These are phyloP conservation scores for Mucor irregularis DNA, from an alignment of 371 early-diverging fungal species.

Conservation along the genomic window DNA sequence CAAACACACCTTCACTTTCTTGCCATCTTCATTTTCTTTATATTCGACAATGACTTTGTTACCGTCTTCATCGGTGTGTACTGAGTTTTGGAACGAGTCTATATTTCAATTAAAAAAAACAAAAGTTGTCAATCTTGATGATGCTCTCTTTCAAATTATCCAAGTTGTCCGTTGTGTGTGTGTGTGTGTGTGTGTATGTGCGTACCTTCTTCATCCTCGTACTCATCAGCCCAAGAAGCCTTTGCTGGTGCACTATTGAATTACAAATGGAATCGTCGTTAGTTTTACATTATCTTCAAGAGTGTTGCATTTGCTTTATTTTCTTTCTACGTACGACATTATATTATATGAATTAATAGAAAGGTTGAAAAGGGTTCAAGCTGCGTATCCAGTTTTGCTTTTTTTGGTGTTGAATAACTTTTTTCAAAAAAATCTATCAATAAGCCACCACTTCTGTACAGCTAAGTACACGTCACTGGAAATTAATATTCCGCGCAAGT, in stretches of 20 bases:
- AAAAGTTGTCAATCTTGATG: not conserved
- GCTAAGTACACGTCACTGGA: too few relatives aligned
- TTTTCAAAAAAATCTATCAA: not conserved
- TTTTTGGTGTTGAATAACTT: too few relatives aligned
- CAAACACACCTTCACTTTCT: conserved; percentile 76
- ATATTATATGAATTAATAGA: conserved; percentile 1
- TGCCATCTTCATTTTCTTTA: conserved; percentile 84
- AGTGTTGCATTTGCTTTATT: not conserved
- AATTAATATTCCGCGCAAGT: too few relatives aligned
- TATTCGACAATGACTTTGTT: conserved; percentile 83
- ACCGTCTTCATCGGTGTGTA: conserved; percentile 78
- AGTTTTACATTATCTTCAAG: not conserved
- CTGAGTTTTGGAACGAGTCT: conserved; percentile 57
- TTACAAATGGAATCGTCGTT: not conserved
- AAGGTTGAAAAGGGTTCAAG: conserved; percentile 3
- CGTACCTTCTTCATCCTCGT: conserved; percentile 62
- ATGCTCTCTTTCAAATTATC: not conserved
- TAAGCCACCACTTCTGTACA: too few relatives aligned
- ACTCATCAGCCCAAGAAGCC: conserved; percentile 73
- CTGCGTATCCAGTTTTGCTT: not conserved
- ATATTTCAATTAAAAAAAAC: not conserved
- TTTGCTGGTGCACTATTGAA: conserved; percentile 34
- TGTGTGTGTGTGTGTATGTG: too few relatives aligned
- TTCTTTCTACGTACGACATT: conserved; percentile 1
- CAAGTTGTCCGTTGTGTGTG: not conserved